These are phyloP conservation scores for Funneliformis caledonium DNA, from an alignment of 371 early-diverging fungal species.

Conservation along the genomic window DNA sequence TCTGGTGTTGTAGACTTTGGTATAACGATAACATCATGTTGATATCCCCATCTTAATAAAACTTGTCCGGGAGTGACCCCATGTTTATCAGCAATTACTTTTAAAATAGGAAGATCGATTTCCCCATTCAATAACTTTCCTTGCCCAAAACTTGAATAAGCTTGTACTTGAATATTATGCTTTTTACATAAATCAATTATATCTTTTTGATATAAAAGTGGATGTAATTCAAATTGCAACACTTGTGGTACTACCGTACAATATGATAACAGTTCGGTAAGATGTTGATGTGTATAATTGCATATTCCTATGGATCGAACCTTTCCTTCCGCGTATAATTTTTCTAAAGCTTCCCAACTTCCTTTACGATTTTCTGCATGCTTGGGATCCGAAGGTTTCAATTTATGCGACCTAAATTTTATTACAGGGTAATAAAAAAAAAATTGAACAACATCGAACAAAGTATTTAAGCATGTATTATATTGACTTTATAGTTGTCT, in stretches of 20 bases:
- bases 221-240: slow-evolving; percentile 80
- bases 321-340: slow-evolving; percentile 56
- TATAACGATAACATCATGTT: slow-evolving; percentile 62
- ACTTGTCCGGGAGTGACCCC: slow-evolving; percentile 55
- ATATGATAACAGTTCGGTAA: slow-evolving; percentile 58
- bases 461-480: neutral
- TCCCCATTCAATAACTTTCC: slow-evolving; percentile 51
- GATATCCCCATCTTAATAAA: slow-evolving; percentile 63
- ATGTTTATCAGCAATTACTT: slow-evolving; percentile 49
- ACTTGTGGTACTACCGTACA: slow-evolving; percentile 63
- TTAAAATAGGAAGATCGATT: neutral
- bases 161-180: slow-evolving; percentile 72
- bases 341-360: slow-evolving; percentile 78
- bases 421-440: neutral
- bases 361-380: slow-evolving; percentile 56
- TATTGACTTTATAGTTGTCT: neutral
- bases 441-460: neutral
- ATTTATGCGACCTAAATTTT: slow-evolving; percentile 49
- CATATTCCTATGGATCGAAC: slow-evolving; percentile 81
- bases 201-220: slow-evolving; percentile 55
- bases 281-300: slow-evolving; percentile 74
- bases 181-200: slow-evolving; percentile 59
- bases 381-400: slow-evolving; percentile 50
- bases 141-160: slow-evolving; percentile 93
- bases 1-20: slow-evolving; percentile 64